These are phyloP conservation scores for Tripidium arundinaceum DNA, from an alignment of 202 grass and related monocot species.

Conservation along the genomic window DNA sequence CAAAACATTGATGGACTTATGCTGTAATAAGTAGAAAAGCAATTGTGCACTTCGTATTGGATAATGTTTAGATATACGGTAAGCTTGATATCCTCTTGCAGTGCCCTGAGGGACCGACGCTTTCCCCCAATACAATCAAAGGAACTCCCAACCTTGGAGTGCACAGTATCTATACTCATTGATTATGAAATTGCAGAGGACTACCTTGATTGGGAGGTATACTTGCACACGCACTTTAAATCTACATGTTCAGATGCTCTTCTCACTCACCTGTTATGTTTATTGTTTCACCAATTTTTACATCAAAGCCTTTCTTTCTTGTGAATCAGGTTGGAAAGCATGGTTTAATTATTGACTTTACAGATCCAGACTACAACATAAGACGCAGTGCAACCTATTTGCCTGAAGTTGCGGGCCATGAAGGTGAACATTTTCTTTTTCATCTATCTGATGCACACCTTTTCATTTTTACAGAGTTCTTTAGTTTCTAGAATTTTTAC, in stretches of 20 bases:
- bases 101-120: slow-evolving; percentile 81
- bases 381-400: slow-evolving; percentile 87
- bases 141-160: slow-evolving; percentile 88
- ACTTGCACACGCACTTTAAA: not conserved
- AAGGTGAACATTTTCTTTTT: slow-evolving; percentile 48
- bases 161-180: slow-evolving; percentile 85
- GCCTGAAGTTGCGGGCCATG: slow-evolving; percentile 96
- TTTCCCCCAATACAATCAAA: slow-evolving; percentile 87
- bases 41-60: not conserved
- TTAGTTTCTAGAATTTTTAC: not conserved
- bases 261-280: not conserved
- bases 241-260: slow-evolving; percentile 1
- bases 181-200: slow-evolving; percentile 77
- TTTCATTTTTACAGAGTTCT: not conserved
- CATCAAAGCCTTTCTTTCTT: not conserved
- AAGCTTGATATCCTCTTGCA: slow-evolving; percentile 22
- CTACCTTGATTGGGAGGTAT: slow-evolving; percentile 98
- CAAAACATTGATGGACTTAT: not conserved
- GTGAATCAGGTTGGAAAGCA: slow-evolving; percentile 77
- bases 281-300: not conserved
- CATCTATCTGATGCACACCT: not conserved
- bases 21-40: not conserved
- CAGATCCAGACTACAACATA: slow-evolving; percentile 67
- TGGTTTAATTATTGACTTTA: slow-evolving; percentile 98
- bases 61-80: not conserved